Percentiles rank a stretch among this genome's conserved stretches.
These are phyloP conservation scores for Mallotus repandus DNA, from an alignment of 441 rosid species.

Conservation along the genomic window DNA sequence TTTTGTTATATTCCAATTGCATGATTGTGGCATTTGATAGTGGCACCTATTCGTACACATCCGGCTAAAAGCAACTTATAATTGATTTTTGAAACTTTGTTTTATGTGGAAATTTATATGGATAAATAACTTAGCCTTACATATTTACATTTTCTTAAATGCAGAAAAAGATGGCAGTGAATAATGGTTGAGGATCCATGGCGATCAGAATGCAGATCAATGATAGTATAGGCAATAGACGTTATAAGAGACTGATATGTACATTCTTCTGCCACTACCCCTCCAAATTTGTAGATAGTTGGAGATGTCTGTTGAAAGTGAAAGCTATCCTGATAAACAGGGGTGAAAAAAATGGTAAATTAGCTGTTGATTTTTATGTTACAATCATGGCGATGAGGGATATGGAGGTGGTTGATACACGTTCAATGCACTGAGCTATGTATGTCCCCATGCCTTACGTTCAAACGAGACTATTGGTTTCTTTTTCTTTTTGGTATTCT, in stretches of 20 bases:
- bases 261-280: neutral
- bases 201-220: constrained; percentile 29
- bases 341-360: neutral
- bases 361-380: neutral
- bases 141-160: constrained; percentile 23
- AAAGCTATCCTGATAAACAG: constrained; percentile 3
- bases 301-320: constrained; percentile 7
- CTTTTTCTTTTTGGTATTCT: neutral
- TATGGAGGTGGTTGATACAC: neutral
- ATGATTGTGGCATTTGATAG: neutral
- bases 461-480: neutral
- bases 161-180: constrained; percentile 49
- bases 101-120: constrained; percentile 11
- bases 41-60: neutral
- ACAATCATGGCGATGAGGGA: constrained; percentile 1
- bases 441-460: neutral
- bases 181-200: constrained; percentile 27
- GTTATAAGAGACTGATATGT: constrained; percentile 13
- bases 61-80: neutral
- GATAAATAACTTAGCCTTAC: constrained; percentile 17
- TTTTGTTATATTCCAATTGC: neutral
- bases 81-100: constrained; percentile 9
- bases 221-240: constrained; percentile 17
- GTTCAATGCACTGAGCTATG: constrained; percentile 1
- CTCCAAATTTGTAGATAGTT: constrained; percentile 1